Evolutionary conservation across 192 early-diverging fungal species (phyloP), one percentile per base, ranked within the genome.

Genomic region (Coemansia sp.): DNA sequence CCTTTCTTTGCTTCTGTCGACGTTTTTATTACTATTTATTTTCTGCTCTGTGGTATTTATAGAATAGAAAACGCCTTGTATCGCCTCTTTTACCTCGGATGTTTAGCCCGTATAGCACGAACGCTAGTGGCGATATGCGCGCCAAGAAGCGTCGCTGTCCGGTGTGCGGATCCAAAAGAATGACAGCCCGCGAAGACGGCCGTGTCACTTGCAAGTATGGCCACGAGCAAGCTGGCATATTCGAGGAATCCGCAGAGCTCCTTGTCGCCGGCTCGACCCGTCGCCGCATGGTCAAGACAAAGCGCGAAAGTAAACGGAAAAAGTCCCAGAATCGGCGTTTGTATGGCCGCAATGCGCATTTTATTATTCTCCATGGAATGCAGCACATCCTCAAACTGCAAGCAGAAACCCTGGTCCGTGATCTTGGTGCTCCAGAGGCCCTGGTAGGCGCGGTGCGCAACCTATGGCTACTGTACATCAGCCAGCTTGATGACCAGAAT

Each of bases 401-500:
- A 61, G 74, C 56, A 18, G 69, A 67, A 0, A 69, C 66, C 35
- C 62, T 82, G 23, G 75, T 77, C 1, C 15, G 51, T 10, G 65
- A 74, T 26, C 62, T 67, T 7, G 66, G 66, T 9, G 74, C 71
- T 15, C 80, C 80, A 2, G 68, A 65, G 23, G 53, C 60, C n/a
- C 53, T 77, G 16, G 6, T 74, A 2, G 80, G 44, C 6, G 61
- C 62, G 0, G 72, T 68, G 18, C 51, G 60, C 51, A 65, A 71
- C 23, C 38, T 82, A 49, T 82, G 80, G 80, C 71, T 82, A 15
- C 58, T 71, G 3, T 82, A 82, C 35, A 71, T 77, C 7, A 64
- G 71, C 30, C 66, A 73, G 66, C 49, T 82, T 15, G 65, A 57
- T 0, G 43, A 66, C n/a, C 46, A 73, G 9, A 41, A 62, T 15